Percentiles rank a stretch among this genome's conserved stretches.
Evolutionary conservation across 1,284 basidiomycete species (phyloP).

Genomic region (Tilletia indica): DNA sequence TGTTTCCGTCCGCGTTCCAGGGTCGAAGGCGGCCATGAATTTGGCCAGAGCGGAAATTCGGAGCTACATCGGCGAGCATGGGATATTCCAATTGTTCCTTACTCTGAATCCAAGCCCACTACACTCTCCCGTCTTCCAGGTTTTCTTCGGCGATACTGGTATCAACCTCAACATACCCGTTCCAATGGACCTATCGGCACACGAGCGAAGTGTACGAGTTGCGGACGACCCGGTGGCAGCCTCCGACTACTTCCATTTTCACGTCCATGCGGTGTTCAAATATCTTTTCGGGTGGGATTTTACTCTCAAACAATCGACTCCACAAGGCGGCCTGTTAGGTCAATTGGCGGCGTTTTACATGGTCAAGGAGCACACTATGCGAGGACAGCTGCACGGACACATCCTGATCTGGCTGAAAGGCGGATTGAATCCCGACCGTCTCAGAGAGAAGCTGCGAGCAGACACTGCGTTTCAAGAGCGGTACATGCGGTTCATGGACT

Average conservation of each 20-base stretch:
- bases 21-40: neutral
- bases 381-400: neutral
- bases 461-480: neutral
- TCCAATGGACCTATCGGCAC: neutral
- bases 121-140: neutral
- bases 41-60: neutral
- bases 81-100: neutral
- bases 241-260: neutral
- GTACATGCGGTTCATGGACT: neutral
- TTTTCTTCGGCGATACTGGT: neutral
- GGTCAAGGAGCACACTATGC: neutral
- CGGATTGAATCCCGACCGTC: neutral
- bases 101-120: neutral
- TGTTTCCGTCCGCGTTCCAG: neutral
- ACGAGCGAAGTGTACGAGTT: neutral
- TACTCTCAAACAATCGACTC: neutral
- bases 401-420: neutral
- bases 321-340: neutral
- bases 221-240: neutral
- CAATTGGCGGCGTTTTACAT: neutral
- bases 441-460: neutral
- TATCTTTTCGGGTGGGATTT: neutral
- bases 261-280: neutral
- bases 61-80: neutral
- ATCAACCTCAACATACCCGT: neutral